Evolutionary conservation across 2,329 filamentous ascomycete genomes (phyloP).

Genomic region (Talaromyces albobiverticillius): DNA sequence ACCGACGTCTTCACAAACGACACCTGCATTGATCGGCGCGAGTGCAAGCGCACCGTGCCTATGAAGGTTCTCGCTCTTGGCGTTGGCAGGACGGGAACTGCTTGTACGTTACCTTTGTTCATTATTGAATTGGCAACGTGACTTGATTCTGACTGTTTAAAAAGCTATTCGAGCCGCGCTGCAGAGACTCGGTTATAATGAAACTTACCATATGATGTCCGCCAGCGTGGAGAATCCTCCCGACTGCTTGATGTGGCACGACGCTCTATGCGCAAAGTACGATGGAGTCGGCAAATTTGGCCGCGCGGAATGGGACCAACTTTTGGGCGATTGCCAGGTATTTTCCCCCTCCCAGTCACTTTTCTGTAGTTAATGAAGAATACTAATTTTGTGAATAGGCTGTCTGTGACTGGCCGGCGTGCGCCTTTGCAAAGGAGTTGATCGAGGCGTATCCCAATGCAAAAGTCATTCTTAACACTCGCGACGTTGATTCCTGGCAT

Average conservation of each 20-base stretch:
- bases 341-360: too few species aligned
- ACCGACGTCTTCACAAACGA: slow-evolving; percentile 57
- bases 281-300: slow-evolving; percentile 62
- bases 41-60: slow-evolving; percentile 64
- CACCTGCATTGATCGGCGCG: slow-evolving; percentile 64
- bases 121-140: not conserved
- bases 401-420: slow-evolving; percentile 67
- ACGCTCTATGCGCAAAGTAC: slow-evolving; percentile 63
- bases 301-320: slow-evolving; percentile 66
- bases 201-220: slow-evolving; percentile 73
- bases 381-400: slow-evolving; percentile 39
- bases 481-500: slow-evolving; percentile 65
- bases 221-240: slow-evolving; percentile 66
- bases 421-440: slow-evolving; percentile 66
- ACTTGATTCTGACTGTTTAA: slow-evolving; percentile 42
- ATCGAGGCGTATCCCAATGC: slow-evolving; percentile 70
- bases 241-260: slow-evolving; percentile 68
- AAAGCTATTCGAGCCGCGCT: slow-evolving; percentile 59
- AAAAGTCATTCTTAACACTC: slow-evolving; percentile 66
- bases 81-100: slow-evolving; percentile 67
- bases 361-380: not conserved
- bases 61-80: slow-evolving; percentile 72
- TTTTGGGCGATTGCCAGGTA: slow-evolving; percentile 60
- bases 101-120: slow-evolving; percentile 48
- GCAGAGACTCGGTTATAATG: slow-evolving; percentile 63